These are phyloP conservation scores for Lactarius hengduanensis DNA, from an alignment of 768 basidiomycete species.

Conservation along the genomic window DNA sequence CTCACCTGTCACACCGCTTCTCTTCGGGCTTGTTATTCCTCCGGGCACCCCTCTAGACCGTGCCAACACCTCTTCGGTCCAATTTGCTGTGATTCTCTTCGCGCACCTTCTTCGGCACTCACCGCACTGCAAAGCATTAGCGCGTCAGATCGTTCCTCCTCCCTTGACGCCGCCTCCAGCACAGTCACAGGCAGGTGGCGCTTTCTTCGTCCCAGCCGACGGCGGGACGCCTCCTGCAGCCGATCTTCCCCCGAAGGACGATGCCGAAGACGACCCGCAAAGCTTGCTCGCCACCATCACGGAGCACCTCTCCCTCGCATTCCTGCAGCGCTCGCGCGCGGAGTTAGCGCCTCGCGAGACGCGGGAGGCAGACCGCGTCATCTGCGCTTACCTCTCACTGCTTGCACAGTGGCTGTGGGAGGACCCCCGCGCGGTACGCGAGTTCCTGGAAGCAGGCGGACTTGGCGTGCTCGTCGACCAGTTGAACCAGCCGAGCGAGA, in stretches of 20 bases:
- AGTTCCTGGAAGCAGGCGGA: conserved; percentile 88
- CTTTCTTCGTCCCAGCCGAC: conserved; percentile 80
- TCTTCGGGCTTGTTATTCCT: conserved; percentile 63
- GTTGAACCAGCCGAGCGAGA: conserved; percentile 85
- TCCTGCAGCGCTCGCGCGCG: conserved; percentile 70
- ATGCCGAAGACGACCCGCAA: conserved; percentile 64
- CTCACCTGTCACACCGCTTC: conserved; percentile 60
- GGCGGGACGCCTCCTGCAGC: conserved; percentile 37
- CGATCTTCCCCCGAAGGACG: conserved; percentile 35
- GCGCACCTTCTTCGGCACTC: conserved; percentile 73
- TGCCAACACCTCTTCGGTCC: conserved; percentile 58
- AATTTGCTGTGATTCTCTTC: conserved; percentile 77
- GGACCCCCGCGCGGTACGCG: conserved; percentile 81
- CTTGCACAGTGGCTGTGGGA: conserved; percentile 97
- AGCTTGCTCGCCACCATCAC: conserved; percentile 80
- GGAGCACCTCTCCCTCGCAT: conserved; percentile 86
- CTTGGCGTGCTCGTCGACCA: conserved; percentile 91
- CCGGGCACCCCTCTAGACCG: conserved; percentile 61
- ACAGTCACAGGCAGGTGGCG: conserved; percentile 37
- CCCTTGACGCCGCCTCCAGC: conserved; percentile 30
- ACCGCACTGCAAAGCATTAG: conserved; percentile 58
- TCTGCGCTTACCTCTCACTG: conserved; percentile 80
- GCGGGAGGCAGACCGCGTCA: conserved; percentile 87
- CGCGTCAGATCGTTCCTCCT: conserved; percentile 62
- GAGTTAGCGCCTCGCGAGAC: conserved; percentile 68